Evolutionary conservation across 2,329 filamentous ascomycete genomes (phyloP).

Genomic region (Penicillium occitanis): DNA sequence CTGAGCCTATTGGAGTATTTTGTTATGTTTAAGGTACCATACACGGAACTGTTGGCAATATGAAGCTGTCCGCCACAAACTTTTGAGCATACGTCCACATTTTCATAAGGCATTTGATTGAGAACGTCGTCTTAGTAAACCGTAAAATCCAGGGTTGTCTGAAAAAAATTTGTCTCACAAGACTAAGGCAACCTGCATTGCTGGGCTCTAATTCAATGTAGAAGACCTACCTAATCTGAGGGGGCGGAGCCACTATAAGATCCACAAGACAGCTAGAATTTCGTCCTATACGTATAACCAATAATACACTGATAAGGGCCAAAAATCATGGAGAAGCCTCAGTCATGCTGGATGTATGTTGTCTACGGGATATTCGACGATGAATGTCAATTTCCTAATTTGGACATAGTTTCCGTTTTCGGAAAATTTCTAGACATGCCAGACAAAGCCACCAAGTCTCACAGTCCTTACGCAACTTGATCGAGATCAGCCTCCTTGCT

Average conservation of each 20-base stretch:
- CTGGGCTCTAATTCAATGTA: not conserved
- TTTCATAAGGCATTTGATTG: not conserved
- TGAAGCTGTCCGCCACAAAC: not conserved
- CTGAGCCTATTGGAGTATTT: not conserved
- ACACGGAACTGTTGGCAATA: too few relatives aligned
- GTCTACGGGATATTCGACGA: not conserved
- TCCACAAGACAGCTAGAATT: not conserved
- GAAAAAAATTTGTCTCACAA: not conserved
- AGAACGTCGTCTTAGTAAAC: not conserved
- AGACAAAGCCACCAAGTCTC: not conserved
- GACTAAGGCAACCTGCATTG: not conserved
- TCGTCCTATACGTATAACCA: not conserved
- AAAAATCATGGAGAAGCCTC: not conserved
- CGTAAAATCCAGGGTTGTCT: not conserved
- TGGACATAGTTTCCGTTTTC: conserved; percentile 6
- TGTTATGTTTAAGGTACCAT: not conserved
- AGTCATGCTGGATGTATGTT: not conserved
- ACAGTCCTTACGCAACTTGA: not conserved
- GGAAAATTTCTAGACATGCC: not conserved
- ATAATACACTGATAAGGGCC: not conserved
- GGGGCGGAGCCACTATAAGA: not conserved
- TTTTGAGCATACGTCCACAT: too few relatives aligned
- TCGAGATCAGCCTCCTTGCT: not conserved
- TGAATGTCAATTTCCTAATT: conserved; percentile 2
- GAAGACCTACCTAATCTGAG: not conserved